Percentiles rank a stretch among this genome's conserved stretches.
phyloP scores from a whole-genome alignment of 306 rosid genomes.

The Rubus parviflorus region DNA sequence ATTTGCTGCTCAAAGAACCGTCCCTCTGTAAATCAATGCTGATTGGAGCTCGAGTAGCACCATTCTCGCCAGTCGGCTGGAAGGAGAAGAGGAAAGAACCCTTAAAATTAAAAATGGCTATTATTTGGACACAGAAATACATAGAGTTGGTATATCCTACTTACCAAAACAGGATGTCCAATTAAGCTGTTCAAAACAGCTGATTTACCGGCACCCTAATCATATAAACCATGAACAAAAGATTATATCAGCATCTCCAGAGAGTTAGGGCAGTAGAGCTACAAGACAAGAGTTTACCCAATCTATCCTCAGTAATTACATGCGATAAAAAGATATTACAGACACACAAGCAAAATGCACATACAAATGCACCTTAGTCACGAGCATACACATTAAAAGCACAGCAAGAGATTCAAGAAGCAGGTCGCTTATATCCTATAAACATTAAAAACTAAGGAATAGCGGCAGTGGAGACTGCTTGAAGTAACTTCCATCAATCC shows the following conservation, averaged over 20 bases:
- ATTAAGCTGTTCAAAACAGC: slow-evolving; percentile 91
- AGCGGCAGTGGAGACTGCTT: background rate
- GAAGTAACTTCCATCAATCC: background rate
- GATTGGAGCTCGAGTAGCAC: slow-evolving; percentile 96
- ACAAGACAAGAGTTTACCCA: background rate
- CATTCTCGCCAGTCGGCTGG: slow-evolving; percentile 98
- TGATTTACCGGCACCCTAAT: slow-evolving; percentile 93
- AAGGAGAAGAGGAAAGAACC: slow-evolving; percentile 21
- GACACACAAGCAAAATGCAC: background rate
- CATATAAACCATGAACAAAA: background rate
- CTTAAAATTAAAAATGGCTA: slow-evolving; percentile 11
- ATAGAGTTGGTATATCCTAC: slow-evolving; percentile 26
- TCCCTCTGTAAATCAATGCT: slow-evolving; percentile 89
- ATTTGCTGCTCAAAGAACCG: slow-evolving; percentile 86
- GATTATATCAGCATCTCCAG: background rate
- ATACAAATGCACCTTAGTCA: background rate
- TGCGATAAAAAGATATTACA: background rate
- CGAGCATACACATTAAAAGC: background rate
- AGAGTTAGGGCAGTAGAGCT: background rate
- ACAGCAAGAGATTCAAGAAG: background rate
- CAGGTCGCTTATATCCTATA: background rate
- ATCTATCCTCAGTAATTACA: background rate
- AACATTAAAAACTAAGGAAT: background rate
- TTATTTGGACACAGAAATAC: background rate
- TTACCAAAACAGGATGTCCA: slow-evolving; percentile 96